phyloP scores from a whole-genome alignment of 257 asterid species.

The Euphrasia confusa region DNA sequence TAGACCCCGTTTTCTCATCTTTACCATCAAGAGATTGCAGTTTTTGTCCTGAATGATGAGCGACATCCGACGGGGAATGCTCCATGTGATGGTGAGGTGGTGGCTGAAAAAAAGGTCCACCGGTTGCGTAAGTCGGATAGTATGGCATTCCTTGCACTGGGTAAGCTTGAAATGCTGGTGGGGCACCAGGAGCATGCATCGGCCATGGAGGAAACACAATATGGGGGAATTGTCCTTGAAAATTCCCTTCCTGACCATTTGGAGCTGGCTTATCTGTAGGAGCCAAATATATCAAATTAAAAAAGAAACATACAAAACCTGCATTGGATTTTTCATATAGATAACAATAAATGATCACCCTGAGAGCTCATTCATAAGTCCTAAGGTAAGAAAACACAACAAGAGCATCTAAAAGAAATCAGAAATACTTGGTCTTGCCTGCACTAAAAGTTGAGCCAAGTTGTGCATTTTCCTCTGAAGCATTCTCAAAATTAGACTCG shows the following conservation, averaged over 20 bases:
- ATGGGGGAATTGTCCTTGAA: slow-evolving; percentile 59
- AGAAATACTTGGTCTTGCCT: slow-evolving; percentile 35
- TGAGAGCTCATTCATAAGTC: too few species aligned
- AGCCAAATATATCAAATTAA: not conserved
- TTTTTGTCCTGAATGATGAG: slow-evolving; percentile 35
- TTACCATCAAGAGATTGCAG: slow-evolving; percentile 37
- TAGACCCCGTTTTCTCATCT: slow-evolving; percentile 33
- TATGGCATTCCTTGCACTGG: slow-evolving; percentile 77
- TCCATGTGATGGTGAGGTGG: slow-evolving; percentile 45
- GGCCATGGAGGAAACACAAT: slow-evolving; percentile 63
- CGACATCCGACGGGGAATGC: slow-evolving; percentile 33
- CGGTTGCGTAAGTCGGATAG: slow-evolving; percentile 50
- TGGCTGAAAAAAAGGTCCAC: slow-evolving; percentile 48
- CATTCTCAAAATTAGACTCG: slow-evolving; percentile 34
- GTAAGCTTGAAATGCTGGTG: slow-evolving; percentile 58
- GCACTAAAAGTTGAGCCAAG: slow-evolving; percentile 25
- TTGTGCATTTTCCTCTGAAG: slow-evolving; percentile 40
- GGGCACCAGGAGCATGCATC: slow-evolving; percentile 46
- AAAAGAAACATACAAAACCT: not conserved
- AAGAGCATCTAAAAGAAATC: not conserved
- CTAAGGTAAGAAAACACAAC: too few species aligned
- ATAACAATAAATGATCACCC: too few species aligned
- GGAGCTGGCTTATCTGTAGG: slow-evolving; percentile 32
- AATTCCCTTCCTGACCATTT: slow-evolving; percentile 46
- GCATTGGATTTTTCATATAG: too few species aligned